These are phyloP conservation scores for Fusarium dimerum DNA, from an alignment of 2,329 filamentous ascomycete species.

Conservation along the genomic window DNA sequence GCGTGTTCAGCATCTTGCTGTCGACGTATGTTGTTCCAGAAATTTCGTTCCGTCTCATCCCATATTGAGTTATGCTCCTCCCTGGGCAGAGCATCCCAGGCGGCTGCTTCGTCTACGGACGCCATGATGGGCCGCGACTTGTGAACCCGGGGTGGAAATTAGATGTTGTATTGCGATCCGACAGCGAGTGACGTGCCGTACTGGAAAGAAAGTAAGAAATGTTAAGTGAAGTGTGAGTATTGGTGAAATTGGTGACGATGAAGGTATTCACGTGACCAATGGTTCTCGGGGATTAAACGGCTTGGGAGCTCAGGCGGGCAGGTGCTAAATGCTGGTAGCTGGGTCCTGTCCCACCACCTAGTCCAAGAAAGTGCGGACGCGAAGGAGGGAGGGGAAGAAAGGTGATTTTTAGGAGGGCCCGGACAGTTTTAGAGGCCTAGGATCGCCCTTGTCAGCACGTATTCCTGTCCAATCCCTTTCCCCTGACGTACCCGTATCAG, in stretches of 20 bases:
- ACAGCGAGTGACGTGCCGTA: constrained; percentile 9
- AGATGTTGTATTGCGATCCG: neutral
- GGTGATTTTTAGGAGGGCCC: neutral
- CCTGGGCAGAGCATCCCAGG: constrained; percentile 32
- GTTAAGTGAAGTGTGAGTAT: neutral
- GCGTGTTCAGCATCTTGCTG: constrained; percentile 25
- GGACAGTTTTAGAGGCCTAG: neutral
- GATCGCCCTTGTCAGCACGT: neutral
- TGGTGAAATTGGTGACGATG: neutral
- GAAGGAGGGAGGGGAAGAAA: neutral
- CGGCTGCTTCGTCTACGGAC: constrained; percentile 23
- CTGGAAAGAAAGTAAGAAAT: constrained; percentile 12
- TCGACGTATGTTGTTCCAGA: constrained; percentile 33
- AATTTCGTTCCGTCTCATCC: constrained; percentile 38
- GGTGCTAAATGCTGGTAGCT: neutral
- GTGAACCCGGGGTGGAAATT: neutral
- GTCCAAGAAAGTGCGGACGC: neutral
- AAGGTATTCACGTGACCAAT: neutral
- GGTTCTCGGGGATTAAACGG: neutral
- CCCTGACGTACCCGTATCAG: neutral
- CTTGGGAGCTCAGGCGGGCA: neutral
- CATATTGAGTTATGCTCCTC: constrained; percentile 37
- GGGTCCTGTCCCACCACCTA: neutral
- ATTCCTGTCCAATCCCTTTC: neutral
- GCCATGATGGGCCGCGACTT: constrained; percentile 18